Conservation (phyloP, 2,329 filamentous ascomycete genomes). For the Diaporthe capsici region DNA sequence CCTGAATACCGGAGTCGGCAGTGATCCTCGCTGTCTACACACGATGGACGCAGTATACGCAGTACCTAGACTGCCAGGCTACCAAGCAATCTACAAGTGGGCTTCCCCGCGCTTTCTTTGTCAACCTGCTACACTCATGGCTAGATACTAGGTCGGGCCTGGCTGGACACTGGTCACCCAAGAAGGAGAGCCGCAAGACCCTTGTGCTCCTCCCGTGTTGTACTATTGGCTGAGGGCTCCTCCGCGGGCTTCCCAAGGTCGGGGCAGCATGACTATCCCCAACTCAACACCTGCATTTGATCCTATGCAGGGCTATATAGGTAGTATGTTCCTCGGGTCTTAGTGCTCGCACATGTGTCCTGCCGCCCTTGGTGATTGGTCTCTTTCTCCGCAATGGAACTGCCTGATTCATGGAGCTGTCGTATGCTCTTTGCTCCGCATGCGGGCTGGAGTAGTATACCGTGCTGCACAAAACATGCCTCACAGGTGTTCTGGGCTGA, state of each 20-base stretch:
- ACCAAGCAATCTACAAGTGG: neutral
- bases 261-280: neutral
- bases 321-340: neutral
- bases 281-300: neutral
- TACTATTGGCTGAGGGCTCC: slow-evolving; percentile 35
- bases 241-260: neutral
- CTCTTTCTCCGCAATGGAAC: neutral
- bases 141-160: neutral
- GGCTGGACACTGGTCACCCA: neutral
- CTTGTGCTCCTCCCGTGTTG: slow-evolving; percentile 38
- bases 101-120: neutral
- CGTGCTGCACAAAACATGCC: neutral
- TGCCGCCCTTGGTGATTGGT: neutral
- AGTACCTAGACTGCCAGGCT: neutral
- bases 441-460: neutral
- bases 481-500: neutral
- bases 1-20: neutral
- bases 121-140: neutral
- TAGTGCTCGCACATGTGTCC: neutral
- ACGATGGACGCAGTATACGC: no score
- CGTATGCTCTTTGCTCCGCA: neutral
- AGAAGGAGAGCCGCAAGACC: slow-evolving; percentile 26
- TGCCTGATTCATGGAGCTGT: neutral
- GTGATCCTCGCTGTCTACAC: neutral
- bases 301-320: neutral